Conservation (phyloP, 768 basidiomycete genomes). For the Mycena maculata region DNA sequence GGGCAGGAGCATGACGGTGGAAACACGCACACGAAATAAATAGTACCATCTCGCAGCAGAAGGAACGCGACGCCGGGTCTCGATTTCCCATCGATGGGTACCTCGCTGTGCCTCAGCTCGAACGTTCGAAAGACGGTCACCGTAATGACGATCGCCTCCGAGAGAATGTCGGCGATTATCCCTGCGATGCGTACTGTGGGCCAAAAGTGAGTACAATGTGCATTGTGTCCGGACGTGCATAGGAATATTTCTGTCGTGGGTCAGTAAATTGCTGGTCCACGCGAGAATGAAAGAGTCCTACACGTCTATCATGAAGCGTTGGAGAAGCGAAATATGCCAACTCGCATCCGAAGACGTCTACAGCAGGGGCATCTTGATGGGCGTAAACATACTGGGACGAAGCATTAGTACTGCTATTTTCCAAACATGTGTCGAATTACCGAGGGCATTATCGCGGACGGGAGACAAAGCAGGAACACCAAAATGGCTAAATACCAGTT, state of each 20-base stretch:
- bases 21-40: slow-evolving; percentile 43
- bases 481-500: slow-evolving; percentile 41
- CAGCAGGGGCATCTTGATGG: slow-evolving; percentile 26
- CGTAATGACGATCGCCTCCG: slow-evolving; percentile 45
- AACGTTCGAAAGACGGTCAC: slow-evolving; percentile 44
- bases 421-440: slow-evolving; percentile 27
- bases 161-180: slow-evolving; percentile 43
- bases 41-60: slow-evolving; percentile 42
- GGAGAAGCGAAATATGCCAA: slow-evolving; percentile 31
- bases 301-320: slow-evolving; percentile 30
- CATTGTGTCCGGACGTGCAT: no score
- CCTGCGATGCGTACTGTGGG: slow-evolving; percentile 43
- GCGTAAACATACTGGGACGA: slow-evolving; percentile 30
- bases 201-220: background rate
- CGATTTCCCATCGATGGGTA: slow-evolving; percentile 33
- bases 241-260: no score
- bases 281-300: background rate
- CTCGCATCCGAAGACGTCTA: slow-evolving; percentile 29
- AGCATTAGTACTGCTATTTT: no score
- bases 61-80: slow-evolving; percentile 40
- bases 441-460: slow-evolving; percentile 41
- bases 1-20: background rate
- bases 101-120: slow-evolving; percentile 28
- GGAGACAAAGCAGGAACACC: slow-evolving; percentile 43
- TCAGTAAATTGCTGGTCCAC: no score